Conservation (phyloP, 345 rosid species). For the Melaleuca alternifolia region DNA sequence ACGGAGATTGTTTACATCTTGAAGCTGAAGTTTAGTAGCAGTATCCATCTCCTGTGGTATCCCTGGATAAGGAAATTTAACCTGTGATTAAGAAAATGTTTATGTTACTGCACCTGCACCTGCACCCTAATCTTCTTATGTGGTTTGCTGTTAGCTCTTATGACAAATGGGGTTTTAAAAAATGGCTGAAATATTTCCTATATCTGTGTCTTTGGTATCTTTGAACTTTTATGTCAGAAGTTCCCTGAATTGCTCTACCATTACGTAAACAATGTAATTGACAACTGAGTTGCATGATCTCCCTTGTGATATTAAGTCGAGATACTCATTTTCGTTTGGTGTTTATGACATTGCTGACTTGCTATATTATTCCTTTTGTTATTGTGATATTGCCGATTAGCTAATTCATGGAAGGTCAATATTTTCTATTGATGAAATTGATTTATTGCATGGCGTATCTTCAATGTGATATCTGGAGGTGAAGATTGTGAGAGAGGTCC, state of each 20-base stretch:
- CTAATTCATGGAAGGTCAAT: not conserved
- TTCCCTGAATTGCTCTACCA: not conserved
- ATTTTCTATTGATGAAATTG: too few relatives aligned
- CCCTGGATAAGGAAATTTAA: not conserved
- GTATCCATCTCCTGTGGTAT: not conserved
- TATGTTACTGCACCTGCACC: not conserved
- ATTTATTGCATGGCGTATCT: not conserved
- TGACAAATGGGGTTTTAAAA: not conserved
- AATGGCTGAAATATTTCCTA: not conserved
- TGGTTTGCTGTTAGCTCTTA: not conserved
- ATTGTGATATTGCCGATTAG: not conserved
- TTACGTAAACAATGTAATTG: not conserved
- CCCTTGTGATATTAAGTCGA: not conserved
- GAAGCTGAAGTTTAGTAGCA: not conserved
- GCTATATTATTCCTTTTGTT: too few relatives aligned
- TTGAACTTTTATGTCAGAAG: not conserved
- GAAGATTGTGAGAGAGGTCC: not conserved
- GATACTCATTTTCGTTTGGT: not conserved
- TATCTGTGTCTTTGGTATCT: too few relatives aligned
- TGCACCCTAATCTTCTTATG: not conserved
- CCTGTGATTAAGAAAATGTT: not conserved
- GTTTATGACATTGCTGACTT: not conserved
- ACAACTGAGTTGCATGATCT: not conserved
- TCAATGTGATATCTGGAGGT: not conserved
- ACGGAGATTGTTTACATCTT: not conserved